Percentiles rank a stretch among this genome's conserved stretches.
Conservation (phyloP, 495 filamentous ascomycete species). For the Tetracladium marchalianum region DNA sequence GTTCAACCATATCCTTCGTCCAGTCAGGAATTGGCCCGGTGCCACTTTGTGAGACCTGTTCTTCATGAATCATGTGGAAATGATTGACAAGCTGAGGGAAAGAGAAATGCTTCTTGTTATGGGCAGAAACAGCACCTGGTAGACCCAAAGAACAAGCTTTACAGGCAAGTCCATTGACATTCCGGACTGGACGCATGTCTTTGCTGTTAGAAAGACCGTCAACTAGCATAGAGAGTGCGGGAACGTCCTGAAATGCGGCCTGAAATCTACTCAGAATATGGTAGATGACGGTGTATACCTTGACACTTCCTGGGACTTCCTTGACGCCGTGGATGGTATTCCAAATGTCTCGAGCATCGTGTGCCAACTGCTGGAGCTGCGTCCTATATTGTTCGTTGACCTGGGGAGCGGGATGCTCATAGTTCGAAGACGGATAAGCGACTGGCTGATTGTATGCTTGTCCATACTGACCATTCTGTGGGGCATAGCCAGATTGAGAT, state of each 20-base stretch:
- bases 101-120: slow-evolving; percentile 43
- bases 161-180: slow-evolving; percentile 53
- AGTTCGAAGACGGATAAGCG: slow-evolving; percentile 12
- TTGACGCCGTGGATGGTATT: slow-evolving; percentile 46
- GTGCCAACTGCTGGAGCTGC: slow-evolving; percentile 49
- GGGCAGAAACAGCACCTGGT: slow-evolving; percentile 14
- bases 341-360: slow-evolving; percentile 53
- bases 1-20: slow-evolving; percentile 60
- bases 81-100: slow-evolving; percentile 55
- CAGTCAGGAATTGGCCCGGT: slow-evolving; percentile 39
- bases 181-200: slow-evolving; percentile 57
- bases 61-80: slow-evolving; percentile 51
- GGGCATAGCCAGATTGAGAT: slow-evolving; percentile 14
- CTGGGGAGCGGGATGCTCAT: slow-evolving; percentile 9
- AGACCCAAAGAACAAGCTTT: slow-evolving; percentile 43
- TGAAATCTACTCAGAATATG: slow-evolving; percentile 46
- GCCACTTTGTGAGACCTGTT: slow-evolving; percentile 22
- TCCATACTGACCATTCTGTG: slow-evolving; percentile 10
- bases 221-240: slow-evolving; percentile 49
- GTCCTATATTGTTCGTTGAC: slow-evolving; percentile 32
- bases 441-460: slow-evolving; percentile 21
- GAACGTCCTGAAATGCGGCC: slow-evolving; percentile 41
- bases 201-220: slow-evolving; percentile 56
- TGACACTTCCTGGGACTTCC: slow-evolving; percentile 50
- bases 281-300: slow-evolving; percentile 54